Evolutionary conservation across 2,329 filamentous ascomycete genomes (phyloP), one percentile per base, ranked within the genome.

Genomic region (Fonsecaea pugnacius): DNA sequence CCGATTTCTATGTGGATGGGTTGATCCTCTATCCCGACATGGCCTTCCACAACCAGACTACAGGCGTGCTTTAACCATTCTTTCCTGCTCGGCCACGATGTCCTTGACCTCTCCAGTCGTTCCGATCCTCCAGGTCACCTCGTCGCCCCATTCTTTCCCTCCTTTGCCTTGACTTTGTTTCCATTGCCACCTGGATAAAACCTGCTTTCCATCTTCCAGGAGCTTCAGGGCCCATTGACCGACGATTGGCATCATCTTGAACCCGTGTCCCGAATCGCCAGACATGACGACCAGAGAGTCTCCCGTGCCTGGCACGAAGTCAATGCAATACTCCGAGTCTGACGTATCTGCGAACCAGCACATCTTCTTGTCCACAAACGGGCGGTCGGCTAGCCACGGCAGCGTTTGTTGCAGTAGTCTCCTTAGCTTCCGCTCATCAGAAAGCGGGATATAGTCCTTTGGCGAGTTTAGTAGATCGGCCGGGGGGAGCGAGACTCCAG

Each of bases 301-400:
- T 1, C 73, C 72, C 0, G 78, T 83, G 0, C 76, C 72, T 0
- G 85, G 85, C 0, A 88, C 82, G 59, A 80, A 84, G 70, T 88
- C 86, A 50, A 89, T 79, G 55, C 86, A 80, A 67, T 82, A 89
- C 53, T 88, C 84, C 0, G 84, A 86, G 69, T 87, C 84, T 7
- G 74, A 78, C 0, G 85, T 85, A 69, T 89, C 87, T 0, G 85
- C 84, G 65, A 85, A 86, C 86, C 86, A 89, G 71, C 87, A 89
- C n/a, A 89, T 73, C 1, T 78, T 80, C 70, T 82, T 81, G 33
- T 82, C 77, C 1, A 88, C 80, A n/a, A 89, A 76, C 0, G 85
- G 85, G 2, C 86, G 72, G 16, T 85, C 78, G 0, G 82, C 80
- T 21, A 87, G 76, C 48, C 75, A 75, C 9, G 85, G 85, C 0